Conservation (phyloP, 2,329 filamentous ascomycete species). For the Sporothrix globosa region DNA sequence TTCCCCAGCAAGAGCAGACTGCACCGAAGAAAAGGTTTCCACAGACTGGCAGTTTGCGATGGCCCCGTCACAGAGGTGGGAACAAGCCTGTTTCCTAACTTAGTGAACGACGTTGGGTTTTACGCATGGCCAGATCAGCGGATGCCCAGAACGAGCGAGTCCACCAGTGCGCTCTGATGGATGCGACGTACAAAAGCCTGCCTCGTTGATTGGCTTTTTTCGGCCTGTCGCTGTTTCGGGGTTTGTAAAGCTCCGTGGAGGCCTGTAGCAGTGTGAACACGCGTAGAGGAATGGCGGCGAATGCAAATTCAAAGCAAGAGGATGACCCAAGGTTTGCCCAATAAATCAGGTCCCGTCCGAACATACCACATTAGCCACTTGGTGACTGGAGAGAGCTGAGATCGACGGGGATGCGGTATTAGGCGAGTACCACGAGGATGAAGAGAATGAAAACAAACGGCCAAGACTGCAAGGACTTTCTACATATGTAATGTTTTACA, state of each 20-base stretch:
- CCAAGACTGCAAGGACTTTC: not conserved
- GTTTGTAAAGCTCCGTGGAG: slow-evolving; percentile 5
- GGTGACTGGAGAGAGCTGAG: slow-evolving; percentile 9
- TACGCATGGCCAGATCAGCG: too few species aligned
- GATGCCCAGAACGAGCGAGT: too few species aligned
- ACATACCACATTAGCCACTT: slow-evolving; percentile 14
- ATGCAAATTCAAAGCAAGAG: too few species aligned
- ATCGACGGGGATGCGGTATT: too few species aligned
- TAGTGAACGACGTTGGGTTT: not conserved
- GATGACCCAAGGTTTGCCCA: too few species aligned
- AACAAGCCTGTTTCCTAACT: not conserved
- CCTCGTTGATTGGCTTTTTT: not conserved
- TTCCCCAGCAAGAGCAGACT: slow-evolving; percentile 5
- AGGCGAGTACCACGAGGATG: not conserved
- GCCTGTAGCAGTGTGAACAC: too few species aligned
- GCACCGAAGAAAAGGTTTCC: not conserved
- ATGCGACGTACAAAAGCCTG: too few species aligned
- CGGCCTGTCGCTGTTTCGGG: not conserved
- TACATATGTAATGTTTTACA: too few species aligned
- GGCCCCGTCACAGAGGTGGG: not conserved
- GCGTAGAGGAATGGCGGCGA: too few species aligned
- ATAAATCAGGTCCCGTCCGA: not conserved
- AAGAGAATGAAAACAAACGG: not conserved
- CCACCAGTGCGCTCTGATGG: too few species aligned
- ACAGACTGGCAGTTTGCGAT: not conserved